Evolutionary conservation across 2,329 filamentous ascomycete species (phyloP).

Genomic region (Claviceps lovelessii): DNA sequence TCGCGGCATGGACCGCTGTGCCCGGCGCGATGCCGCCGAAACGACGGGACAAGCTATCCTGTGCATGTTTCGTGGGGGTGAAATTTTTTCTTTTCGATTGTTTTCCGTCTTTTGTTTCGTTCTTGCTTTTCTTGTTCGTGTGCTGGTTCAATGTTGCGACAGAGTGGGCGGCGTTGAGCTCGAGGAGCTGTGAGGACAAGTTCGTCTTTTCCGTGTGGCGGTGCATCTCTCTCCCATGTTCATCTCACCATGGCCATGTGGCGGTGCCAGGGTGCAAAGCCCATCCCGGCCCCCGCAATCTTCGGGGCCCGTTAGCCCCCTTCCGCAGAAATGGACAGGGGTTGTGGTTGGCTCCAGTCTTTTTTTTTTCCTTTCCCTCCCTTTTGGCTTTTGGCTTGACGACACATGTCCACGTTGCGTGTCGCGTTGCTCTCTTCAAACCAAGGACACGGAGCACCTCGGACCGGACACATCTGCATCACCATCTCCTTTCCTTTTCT

Average conservation of each 20-base stretch:
- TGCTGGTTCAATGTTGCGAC: background rate
- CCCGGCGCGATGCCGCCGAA: background rate
- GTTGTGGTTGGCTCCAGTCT: too few relatives aligned
- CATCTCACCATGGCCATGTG: too few relatives aligned
- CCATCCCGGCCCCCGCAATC: background rate
- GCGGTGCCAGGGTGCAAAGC: too few relatives aligned
- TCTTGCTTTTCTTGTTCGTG: background rate
- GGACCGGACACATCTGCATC: background rate
- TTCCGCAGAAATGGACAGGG: background rate
- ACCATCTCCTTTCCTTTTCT: background rate
- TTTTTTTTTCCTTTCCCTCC: background rate
- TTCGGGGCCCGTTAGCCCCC: background rate
- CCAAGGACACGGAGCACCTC: slow-evolving; percentile 3
- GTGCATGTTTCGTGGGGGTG: background rate
- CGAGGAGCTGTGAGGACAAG: background rate
- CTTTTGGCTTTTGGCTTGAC: slow-evolving; percentile 3
- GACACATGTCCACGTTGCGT: slow-evolving; percentile 17
- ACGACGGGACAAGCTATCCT: background rate
- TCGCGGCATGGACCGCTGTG: background rate
- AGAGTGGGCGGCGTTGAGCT: background rate
- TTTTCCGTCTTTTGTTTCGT: too few relatives aligned
- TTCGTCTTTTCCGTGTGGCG: background rate
- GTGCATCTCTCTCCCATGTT: background rate
- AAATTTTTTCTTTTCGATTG: background rate
- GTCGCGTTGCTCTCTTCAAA: background rate